Base-by-base conservation (phyloP, 1,139 yeast species). In the Saccharomyces hybrid region DNA sequence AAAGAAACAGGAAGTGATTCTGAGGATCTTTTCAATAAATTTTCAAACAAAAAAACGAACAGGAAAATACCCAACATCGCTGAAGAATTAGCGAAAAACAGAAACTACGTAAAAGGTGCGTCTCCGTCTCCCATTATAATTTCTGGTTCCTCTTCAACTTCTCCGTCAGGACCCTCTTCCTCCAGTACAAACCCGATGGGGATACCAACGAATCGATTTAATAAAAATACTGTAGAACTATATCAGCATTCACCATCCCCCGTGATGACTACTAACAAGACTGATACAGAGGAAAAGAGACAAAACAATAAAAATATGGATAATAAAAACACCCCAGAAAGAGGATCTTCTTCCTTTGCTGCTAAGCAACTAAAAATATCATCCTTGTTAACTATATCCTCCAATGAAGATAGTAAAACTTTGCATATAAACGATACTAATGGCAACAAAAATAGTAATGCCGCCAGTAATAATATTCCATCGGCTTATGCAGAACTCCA, bases 21-120 rank as follows among this genome's bases (percentile, higher is more conserved):
- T 13, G 25, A 46, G 26, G 48, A 16, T 16, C 13, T n/a, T 29
- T 47, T 47, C 13, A 51, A 34, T 11, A 52, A 50, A 46, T 1
- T 38, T 38, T 38, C 25, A 20, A 38, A 9, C n/a, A 38, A 11
- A 11, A 32, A 20, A 25, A 25, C 28, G 13, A 32, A 20, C 11
- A 23, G 41, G 60, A 59, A 31, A 55, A 57, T 63, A 26, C 65
- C 66, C 7, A 67, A 64, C 52, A 67, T 67, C 34, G 71, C 71
- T 3, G 61, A 65, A 51, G 69, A 67, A 55, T 49, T 67, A 46
- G 71, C 71, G 9, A 65, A 61, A 52, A 67, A 67, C 53, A 60
- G 71, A 54, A 66, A 65, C 34, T 54, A 53, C 26, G 63, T 53
- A 4, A 61, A 59, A 47, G 55, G 54, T n/a, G 46, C 53, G 9